Evolutionary conservation across 805 yeast species (phyloP).

Genomic region (Wickerhamomyces bovis): DNA sequence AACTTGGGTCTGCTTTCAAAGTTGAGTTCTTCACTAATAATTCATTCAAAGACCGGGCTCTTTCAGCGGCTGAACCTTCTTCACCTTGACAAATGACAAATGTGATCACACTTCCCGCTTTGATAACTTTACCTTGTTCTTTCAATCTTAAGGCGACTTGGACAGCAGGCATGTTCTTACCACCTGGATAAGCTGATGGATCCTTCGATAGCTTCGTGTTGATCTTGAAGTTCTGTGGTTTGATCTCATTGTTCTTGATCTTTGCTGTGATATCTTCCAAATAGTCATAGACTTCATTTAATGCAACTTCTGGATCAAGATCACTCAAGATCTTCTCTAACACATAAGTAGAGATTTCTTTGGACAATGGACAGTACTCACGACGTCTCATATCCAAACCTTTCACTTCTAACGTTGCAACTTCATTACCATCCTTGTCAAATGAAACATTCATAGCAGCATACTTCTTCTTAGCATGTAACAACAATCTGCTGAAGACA

Average conservation of each 20-base stretch:
- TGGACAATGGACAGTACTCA: constrained; percentile 90
- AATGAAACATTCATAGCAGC: constrained; percentile 75
- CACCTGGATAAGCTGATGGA: constrained; percentile 77
- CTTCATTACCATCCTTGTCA: constrained; percentile 49
- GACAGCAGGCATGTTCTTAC: constrained; percentile 80
- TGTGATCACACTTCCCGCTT: constrained; percentile 86
- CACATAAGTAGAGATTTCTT: constrained; percentile 75
- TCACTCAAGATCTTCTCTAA: constrained; percentile 67
- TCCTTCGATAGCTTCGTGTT: constrained; percentile 88
- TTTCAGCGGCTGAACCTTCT: constrained; percentile 55
- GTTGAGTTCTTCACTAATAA: constrained; percentile 45
- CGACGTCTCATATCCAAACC: constrained; percentile 97
- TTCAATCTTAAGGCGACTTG: constrained; percentile 82
- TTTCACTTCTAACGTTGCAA: constrained; percentile 72
- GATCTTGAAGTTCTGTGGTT: constrained; percentile 67
- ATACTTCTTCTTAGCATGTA: constrained; percentile 95
- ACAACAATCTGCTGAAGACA: constrained; percentile 73
- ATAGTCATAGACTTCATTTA: constrained; percentile 65
- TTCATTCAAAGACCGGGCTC: constrained; percentile 81
- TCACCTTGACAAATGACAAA: constrained; percentile 65
- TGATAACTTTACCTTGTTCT: constrained; percentile 78
- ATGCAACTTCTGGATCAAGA: constrained; percentile 69
- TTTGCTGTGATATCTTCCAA: constrained; percentile 54
- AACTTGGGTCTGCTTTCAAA: constrained; percentile 66
- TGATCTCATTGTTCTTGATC: constrained; percentile 53